Conservation (phyloP, 2,329 filamentous ascomycete genomes). For the Elsinoe batatas region DNA sequence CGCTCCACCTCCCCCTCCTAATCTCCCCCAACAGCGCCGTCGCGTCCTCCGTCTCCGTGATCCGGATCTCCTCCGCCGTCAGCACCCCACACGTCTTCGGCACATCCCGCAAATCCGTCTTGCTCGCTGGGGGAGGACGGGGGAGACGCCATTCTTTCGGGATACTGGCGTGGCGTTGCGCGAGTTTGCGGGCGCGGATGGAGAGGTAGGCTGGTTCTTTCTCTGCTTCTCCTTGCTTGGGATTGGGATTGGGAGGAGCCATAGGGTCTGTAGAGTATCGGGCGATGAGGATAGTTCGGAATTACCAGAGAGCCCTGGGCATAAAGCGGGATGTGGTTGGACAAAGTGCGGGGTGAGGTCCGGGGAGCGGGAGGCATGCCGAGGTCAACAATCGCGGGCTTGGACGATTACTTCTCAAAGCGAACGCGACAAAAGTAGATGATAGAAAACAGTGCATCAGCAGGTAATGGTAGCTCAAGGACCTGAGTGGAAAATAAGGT, state of each 20-base stretch:
- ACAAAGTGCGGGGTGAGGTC: neutral
- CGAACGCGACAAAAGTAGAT: no score
- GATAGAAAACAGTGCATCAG: no score
- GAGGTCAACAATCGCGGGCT: neutral
- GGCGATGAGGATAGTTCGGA: no score
- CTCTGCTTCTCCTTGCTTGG: no score
- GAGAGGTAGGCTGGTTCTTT: slow-evolving; percentile 28
- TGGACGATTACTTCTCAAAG: no score
- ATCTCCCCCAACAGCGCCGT: slow-evolving; percentile 31
- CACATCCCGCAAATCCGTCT: slow-evolving; percentile 36
- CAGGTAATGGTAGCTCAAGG: no score
- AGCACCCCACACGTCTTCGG: slow-evolving; percentile 46
- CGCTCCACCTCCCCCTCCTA: no score
- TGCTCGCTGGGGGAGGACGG: slow-evolving; percentile 22
- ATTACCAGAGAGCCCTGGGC: no score
- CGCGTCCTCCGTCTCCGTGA: slow-evolving; percentile 47
- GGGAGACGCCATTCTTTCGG: slow-evolving; percentile 36
- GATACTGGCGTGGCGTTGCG: slow-evolving; percentile 33
- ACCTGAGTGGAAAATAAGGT: neutral
- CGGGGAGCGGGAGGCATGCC: neutral
- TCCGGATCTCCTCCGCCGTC: slow-evolving; percentile 40
- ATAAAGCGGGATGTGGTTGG: neutral
- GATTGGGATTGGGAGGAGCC: neutral
- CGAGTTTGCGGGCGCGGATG: slow-evolving; percentile 34
- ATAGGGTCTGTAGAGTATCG: neutral